Percentiles rank a stretch among this genome's conserved stretches.
These are phyloP conservation scores for Westerdykella aurantiaca DNA, from an alignment of 2,329 filamentous ascomycete species.

Conservation along the genomic window DNA sequence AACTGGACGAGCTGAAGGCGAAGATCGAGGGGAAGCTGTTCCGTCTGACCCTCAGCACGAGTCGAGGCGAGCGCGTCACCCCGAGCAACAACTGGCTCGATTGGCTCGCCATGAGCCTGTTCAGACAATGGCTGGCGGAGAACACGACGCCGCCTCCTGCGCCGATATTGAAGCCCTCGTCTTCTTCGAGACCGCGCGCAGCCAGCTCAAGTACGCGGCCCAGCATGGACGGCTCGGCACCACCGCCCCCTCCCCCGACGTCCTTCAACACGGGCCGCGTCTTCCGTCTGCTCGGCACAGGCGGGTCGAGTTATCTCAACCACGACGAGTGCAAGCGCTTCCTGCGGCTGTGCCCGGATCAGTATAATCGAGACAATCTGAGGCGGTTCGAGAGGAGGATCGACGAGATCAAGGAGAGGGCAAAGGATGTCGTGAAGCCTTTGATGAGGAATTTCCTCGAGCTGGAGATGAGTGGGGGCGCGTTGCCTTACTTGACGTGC, in stretches of 20 bases:
- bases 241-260: conserved; percentile 31
- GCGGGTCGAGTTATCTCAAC: conserved; percentile 60
- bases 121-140: conserved; percentile 89
- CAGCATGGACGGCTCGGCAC: background rate
- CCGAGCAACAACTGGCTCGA: conserved; percentile 77
- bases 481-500: conserved; percentile 59
- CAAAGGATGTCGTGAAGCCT: conserved; percentile 74
- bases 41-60: conserved; percentile 70
- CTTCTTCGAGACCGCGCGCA: conserved; percentile 26
- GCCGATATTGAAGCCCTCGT: conserved; percentile 42
- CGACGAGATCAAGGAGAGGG: conserved; percentile 81
- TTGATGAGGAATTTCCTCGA: conserved; percentile 82
- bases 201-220: conserved; percentile 10
- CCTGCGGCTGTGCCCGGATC: conserved; percentile 71
- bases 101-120: conserved; percentile 82
- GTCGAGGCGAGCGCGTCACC: conserved; percentile 73
- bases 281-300: conserved; percentile 69
- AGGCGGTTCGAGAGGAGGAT: conserved; percentile 78
- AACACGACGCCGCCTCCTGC: conserved; percentile 70
- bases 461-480: conserved; percentile 58
- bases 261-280: conserved; percentile 62
- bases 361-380: conserved; percentile 83
- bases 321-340: conserved; percentile 91
- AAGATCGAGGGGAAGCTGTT: conserved; percentile 78
- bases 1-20: conserved; percentile 75